phyloP scores from a whole-genome alignment of 1,284 basidiomycete species.

The Ustilago tritici region DNA sequence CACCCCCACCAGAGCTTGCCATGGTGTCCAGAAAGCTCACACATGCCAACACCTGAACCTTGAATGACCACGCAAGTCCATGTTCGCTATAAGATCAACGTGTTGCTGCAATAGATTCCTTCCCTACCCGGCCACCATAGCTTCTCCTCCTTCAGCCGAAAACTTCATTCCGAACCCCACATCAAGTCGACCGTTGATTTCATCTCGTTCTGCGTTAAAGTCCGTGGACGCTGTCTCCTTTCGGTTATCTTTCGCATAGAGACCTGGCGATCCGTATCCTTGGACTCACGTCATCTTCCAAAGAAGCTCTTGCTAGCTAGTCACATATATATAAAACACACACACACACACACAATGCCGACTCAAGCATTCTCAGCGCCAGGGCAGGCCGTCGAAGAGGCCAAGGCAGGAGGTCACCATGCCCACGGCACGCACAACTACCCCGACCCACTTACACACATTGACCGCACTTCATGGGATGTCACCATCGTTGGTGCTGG shows the following conservation, averaged over 20 bases:
- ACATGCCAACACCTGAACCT: constrained; percentile 15
- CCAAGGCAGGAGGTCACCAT: constrained; percentile 54
- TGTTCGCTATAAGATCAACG: constrained; percentile 9
- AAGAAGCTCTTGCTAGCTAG: not conserved
- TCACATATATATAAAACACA: not conserved
- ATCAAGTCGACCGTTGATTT: not conserved
- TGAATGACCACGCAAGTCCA: not conserved
- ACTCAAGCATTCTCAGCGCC: constrained; percentile 48
- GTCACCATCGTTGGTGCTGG: constrained; percentile 66
- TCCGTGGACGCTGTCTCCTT: not conserved
- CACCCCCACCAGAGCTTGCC: constrained; percentile 16
- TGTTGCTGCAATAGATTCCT: not conserved
- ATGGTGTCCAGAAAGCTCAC: constrained; percentile 30
- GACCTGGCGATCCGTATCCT: not conserved
- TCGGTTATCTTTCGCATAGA: not conserved
- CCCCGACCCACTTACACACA: constrained; percentile 55
- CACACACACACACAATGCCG: constrained; percentile 14
- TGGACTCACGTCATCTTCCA: not conserved
- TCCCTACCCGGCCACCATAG: not conserved
- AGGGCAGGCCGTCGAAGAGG: constrained; percentile 52
- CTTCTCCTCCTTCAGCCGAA: not conserved
- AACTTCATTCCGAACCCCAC: not conserved
- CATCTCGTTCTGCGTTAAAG: not conserved
- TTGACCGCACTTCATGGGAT: constrained; percentile 58
- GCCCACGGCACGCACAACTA: constrained; percentile 63